These are phyloP conservation scores for Globisporangium lucens DNA, from an alignment of 352 stramenopile genomes.

Conservation along the genomic window DNA sequence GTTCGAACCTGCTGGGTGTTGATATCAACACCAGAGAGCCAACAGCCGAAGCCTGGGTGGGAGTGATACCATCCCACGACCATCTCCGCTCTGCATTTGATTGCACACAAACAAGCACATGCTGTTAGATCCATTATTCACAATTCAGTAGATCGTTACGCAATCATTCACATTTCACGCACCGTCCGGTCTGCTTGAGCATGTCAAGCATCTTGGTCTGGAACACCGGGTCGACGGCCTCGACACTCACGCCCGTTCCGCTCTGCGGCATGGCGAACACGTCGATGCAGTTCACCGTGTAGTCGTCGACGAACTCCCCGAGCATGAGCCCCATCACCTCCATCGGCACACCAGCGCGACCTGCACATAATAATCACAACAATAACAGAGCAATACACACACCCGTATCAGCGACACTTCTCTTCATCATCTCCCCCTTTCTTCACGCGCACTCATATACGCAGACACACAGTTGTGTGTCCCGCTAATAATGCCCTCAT, in stretches of 20 bases:
- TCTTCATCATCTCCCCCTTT: neutral
- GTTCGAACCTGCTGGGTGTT: conserved; percentile 94
- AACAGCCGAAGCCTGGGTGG: conserved; percentile 99
- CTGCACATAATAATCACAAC: conserved; percentile 19
- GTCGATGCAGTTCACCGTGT: conserved; percentile 99
- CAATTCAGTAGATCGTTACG: neutral
- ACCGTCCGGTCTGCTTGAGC: conserved; percentile 97
- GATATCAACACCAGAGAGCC: conserved; percentile 99
- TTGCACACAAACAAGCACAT: conserved; percentile 1
- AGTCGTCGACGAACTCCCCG: conserved; percentile 99
- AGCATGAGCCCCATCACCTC: conserved; percentile 99
- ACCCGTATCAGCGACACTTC: neutral
- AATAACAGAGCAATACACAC: neutral
- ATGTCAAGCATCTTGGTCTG: conserved; percentile 99
- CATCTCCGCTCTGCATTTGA: conserved; percentile 76
- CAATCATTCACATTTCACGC: conserved; percentile 12
- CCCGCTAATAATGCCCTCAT: neutral
- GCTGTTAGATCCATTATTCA: neutral
- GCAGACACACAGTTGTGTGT: neutral
- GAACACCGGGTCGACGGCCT: conserved; percentile 99
- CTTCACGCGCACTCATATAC: neutral
- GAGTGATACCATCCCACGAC: conserved; percentile 99
- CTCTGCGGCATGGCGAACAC: conserved; percentile 99
- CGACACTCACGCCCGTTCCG: conserved; percentile 93
- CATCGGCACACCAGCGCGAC: conserved; percentile 98